These are phyloP conservation scores for Thuidium tamariscinum DNA, from an alignment of 225 moss, liverwort and hornwort species.

Conservation along the genomic window DNA sequence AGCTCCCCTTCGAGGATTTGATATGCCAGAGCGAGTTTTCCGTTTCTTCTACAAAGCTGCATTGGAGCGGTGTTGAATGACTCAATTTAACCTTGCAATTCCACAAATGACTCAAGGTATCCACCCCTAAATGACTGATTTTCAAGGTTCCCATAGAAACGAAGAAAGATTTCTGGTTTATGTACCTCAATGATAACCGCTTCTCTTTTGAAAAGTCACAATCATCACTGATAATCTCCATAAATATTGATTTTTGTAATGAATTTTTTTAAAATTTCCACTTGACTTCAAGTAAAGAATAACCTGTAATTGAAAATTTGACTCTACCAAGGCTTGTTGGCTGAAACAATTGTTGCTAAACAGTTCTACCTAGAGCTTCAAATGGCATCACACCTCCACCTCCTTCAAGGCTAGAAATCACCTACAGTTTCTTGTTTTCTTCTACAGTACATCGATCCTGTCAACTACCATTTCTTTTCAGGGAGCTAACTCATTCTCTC, in stretches of 20 bases:
- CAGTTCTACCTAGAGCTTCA: neutral
- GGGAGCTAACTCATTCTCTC: neutral
- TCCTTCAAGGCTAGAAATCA: neutral
- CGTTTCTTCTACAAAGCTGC: slow-evolving; percentile 49
- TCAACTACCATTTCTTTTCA: neutral
- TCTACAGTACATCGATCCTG: neutral
- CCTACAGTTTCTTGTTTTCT: neutral
- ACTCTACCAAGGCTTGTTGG: neutral
- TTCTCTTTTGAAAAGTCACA: neutral
- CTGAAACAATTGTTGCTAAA: neutral
- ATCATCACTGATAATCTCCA: neutral
- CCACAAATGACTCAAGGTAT: neutral
- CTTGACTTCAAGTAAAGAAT: neutral
- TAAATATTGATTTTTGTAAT: neutral
- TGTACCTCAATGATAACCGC: neutral
- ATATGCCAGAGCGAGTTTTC: slow-evolving; percentile 36
- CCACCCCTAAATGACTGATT: too few species aligned
- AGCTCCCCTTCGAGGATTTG: slow-evolving; percentile 61
- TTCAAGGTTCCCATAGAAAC: too few species aligned
- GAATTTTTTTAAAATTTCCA: too few species aligned
- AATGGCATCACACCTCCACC: neutral
- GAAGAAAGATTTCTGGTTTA: neutral
- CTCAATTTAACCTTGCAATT: too few species aligned
- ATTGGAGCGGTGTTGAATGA: neutral
- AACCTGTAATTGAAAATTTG: neutral